phyloP scores from a whole-genome alignment of 2,329 filamentous ascomycete species.

The Verticillium zaregamsianum region DNA sequence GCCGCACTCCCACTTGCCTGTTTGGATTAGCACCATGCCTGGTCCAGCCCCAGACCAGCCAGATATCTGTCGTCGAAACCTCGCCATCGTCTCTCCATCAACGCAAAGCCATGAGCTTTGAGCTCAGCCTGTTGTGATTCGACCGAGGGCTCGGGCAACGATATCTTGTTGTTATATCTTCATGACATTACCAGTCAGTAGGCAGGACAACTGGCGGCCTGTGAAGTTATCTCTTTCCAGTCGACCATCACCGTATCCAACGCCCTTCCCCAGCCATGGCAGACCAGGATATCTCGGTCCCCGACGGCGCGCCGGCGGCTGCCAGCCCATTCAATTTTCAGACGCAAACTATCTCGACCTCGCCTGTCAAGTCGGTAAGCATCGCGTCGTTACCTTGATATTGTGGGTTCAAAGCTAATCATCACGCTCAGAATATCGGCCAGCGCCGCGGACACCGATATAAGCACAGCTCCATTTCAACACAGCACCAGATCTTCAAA shows the following conservation, averaged over 20 bases:
- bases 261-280: constrained; percentile 26
- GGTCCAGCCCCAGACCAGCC: not conserved
- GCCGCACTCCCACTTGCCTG: not conserved
- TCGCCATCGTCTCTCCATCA: not conserved
- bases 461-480: constrained; percentile 90
- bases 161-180: not conserved
- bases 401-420: constrained; percentile 1
- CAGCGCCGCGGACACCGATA: constrained; percentile 95
- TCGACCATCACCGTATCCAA: not conserved
- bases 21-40: not conserved
- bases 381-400: not conserved
- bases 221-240: not conserved
- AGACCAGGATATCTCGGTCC: constrained; percentile 21
- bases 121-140: not conserved
- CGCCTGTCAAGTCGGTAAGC: constrained; percentile 70
- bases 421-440: constrained; percentile 65
- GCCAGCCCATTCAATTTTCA: constrained; percentile 91
- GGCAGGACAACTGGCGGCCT: not conserved
- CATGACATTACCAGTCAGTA: not conserved
- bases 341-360: constrained; percentile 71
- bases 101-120: not conserved
- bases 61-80: not conserved
- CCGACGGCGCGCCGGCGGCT: constrained; percentile 21
- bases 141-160: not conserved
- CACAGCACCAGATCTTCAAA: constrained; percentile 89